phyloP scores from a whole-genome alignment of 2,329 filamentous ascomycete species.

The Purpureocillium lavendulum region DNA sequence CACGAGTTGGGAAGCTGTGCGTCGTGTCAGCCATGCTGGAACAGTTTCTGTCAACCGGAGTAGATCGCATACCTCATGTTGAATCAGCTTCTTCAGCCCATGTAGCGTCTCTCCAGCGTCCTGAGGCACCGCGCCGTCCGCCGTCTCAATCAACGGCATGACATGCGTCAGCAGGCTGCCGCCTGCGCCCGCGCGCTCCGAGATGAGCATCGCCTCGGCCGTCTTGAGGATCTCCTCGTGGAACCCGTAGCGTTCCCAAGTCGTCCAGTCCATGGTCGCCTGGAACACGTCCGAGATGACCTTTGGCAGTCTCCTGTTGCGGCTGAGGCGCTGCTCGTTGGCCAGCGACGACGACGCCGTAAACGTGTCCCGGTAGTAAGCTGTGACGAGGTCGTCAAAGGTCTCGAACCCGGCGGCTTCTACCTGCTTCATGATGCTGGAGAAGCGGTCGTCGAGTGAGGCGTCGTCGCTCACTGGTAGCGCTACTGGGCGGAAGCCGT shows the following conservation, averaged over 20 bases:
- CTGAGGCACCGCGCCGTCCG: slow-evolving; percentile 5
- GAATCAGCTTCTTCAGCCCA: slow-evolving; percentile 11
- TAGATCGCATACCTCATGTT: slow-evolving; percentile 17
- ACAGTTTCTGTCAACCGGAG: too few species aligned
- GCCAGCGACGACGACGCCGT: slow-evolving; percentile 11
- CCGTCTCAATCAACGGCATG: slow-evolving; percentile 9
- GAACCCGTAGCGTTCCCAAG: slow-evolving; percentile 16
- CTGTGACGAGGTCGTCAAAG: slow-evolving; percentile 16
- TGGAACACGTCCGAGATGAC: slow-evolving; percentile 13
- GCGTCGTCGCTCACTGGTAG: not conserved
- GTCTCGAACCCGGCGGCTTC: slow-evolving; percentile 15
- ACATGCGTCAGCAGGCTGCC: slow-evolving; percentile 8
- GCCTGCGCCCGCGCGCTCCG: slow-evolving; percentile 7
- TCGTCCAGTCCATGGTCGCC: slow-evolving; percentile 11
- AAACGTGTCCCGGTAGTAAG: slow-evolving; percentile 16
- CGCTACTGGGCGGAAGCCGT: too few species aligned
- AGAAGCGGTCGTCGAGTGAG: slow-evolving; percentile 12
- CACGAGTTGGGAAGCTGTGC: slow-evolving; percentile 16
- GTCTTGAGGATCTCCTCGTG: slow-evolving; percentile 18
- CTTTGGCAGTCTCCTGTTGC: slow-evolving; percentile 15
- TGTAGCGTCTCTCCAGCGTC: slow-evolving; percentile 7
- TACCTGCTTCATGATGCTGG: slow-evolving; percentile 13
- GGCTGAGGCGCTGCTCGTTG: slow-evolving; percentile 16
- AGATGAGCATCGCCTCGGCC: slow-evolving; percentile 11
- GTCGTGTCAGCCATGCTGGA: too few species aligned